Percentiles rank a stretch among this genome's conserved stretches.
phyloP scores from a whole-genome alignment of 1,284 basidiomycete genomes.

The Trichosporon asahii region DNA sequence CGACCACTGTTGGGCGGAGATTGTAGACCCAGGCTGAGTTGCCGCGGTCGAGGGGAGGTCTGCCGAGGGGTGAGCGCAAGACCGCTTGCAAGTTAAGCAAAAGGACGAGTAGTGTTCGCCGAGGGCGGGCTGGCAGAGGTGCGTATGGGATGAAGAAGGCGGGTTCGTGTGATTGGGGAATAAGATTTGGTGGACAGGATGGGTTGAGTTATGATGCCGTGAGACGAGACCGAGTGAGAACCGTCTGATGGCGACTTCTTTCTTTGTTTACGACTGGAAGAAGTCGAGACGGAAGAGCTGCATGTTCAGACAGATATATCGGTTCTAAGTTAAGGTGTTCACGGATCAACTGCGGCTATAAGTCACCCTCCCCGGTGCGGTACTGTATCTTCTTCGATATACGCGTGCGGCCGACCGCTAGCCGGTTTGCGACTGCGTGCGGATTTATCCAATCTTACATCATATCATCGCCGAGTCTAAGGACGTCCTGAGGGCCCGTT shows the following conservation, averaged over 20 bases:
- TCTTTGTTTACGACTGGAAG: background rate
- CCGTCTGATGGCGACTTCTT: background rate
- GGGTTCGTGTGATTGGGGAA: background rate
- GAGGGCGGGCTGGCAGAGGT: no score
- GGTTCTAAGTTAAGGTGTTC: background rate
- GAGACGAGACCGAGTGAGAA: background rate
- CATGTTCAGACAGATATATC: background rate
- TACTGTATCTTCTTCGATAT: background rate
- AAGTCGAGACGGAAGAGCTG: background rate
- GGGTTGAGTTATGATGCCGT: background rate
- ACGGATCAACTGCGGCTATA: background rate
- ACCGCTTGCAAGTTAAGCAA: no score
- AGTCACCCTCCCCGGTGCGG: background rate
- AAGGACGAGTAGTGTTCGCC: no score
- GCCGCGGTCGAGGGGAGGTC: no score
- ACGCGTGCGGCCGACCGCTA: background rate
- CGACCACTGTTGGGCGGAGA: no score
- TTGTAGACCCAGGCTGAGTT: no score
- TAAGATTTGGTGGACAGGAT: background rate
- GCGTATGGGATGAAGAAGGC: background rate
- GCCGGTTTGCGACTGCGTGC: background rate
- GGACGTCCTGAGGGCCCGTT: background rate
- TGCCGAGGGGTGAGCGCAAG: no score
- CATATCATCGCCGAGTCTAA: background rate
- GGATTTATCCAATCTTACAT: background rate